Base-by-base conservation (phyloP, 2,329 filamentous ascomycete genomes). In the Xylaria arbuscula region DNA sequence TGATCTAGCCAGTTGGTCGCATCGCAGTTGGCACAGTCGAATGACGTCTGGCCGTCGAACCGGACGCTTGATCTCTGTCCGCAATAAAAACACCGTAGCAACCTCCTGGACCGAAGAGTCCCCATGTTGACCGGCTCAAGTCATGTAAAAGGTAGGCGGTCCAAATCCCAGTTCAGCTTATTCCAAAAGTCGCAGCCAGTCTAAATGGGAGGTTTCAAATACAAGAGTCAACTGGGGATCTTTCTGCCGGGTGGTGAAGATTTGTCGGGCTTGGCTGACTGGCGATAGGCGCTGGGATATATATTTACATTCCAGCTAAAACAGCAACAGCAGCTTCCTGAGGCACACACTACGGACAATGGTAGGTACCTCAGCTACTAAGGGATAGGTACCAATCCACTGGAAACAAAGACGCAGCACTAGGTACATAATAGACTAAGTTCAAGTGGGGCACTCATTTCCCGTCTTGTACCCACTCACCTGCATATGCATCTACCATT, bases 1-100 rank as follows among this genome's bases (percentile, higher is more conserved):
- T 95, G 86, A 78, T 99, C 96, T 38, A 98, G 84, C 82, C 93
- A 92, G 80, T 98, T 99, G 67, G 91, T 89, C 19, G 94, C 92
- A 75, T 96, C 92, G 83, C 96, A 99, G 69, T 87, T 83, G 22
- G 86, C 81, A 80, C 94, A 97, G 54, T 89, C 84, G 81, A 94
- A 97, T 75, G 86, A 78, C 84, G 86, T 65, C 88, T 84, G 61
- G 36, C 87, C 87, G 74, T 89, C 86, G 74, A 87, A 89, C 71
- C 81, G 83, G 64, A 88, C 84, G 40, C 85, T 83, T 40, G 91
- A 92, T 73, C 87, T 88, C 78, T 85, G 85, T 74, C 92, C 91
- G 80, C 94, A 97, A 80, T 95, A 97, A 83, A 97, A 95, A 85
- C 94, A 97, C 71, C 82, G 83, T 73, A 94, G 79, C 55, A 72